phyloP scores from a whole-genome alignment of 345 rosid genomes.

The Aquilaria yunnanensis region DNA sequence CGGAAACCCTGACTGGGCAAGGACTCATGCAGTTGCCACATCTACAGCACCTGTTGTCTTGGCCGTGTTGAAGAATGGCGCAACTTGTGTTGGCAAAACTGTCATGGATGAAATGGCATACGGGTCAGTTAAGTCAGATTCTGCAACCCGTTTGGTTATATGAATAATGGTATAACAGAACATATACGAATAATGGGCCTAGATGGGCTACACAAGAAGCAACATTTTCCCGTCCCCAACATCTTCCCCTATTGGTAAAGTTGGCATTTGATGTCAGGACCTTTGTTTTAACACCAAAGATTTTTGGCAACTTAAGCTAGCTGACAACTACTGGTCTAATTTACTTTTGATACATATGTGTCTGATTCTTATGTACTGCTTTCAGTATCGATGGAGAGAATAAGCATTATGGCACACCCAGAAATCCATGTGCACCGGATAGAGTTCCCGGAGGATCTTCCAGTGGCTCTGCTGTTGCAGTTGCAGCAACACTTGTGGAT shows the following conservation, averaged over 20 bases:
- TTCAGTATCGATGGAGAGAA: constrained; percentile 82
- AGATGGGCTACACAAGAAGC: too few relatives aligned
- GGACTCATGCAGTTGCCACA: constrained; percentile 67
- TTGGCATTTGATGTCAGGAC: background rate
- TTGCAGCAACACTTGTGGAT: constrained; percentile 74
- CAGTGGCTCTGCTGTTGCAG: constrained; percentile 97
- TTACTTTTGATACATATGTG: background rate
- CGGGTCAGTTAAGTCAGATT: constrained; percentile 32
- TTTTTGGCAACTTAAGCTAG: too few relatives aligned
- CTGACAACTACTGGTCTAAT: background rate
- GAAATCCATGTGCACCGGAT: constrained; percentile 68
- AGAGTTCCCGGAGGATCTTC: constrained; percentile 94
- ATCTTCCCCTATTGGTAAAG: too few relatives aligned
- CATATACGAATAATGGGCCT: too few relatives aligned
- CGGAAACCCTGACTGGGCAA: constrained; percentile 92
- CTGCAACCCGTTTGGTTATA: too few relatives aligned
- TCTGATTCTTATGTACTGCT: background rate
- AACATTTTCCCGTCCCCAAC: too few relatives aligned
- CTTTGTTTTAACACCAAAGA: background rate
- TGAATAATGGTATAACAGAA: too few relatives aligned
- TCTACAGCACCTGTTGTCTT: constrained; percentile 66
- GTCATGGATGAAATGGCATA: constrained; percentile 97
- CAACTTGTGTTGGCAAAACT: constrained; percentile 60
- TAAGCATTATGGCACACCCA: constrained; percentile 81
- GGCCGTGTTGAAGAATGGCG: constrained; percentile 63